A percentile compares a stretch with the other conserved stretches of the same genome.
phyloP scores from a whole-genome alignment of 2,329 filamentous ascomycete species.

The Alternaria tenuissima region DNA sequence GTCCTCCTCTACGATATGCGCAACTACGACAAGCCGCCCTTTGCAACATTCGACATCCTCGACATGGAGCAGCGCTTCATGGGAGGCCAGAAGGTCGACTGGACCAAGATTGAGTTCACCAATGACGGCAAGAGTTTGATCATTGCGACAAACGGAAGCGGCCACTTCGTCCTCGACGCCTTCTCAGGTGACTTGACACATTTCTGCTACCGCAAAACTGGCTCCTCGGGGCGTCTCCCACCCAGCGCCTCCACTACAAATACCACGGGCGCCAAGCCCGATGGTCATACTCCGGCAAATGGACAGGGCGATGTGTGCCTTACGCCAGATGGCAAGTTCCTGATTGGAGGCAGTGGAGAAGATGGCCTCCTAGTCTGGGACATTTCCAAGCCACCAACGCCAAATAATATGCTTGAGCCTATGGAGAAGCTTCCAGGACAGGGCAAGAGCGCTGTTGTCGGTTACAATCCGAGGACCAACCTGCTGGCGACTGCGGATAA shows the following conservation, averaged over 20 bases:
- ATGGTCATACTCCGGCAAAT: conserved; percentile 44
- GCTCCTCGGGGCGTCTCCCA: conserved; percentile 56
- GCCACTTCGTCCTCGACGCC: conserved; percentile 92
- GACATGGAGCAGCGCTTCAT: conserved; percentile 64
- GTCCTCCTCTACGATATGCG: conserved; percentile 91
- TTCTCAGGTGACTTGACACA: conserved; percentile 84
- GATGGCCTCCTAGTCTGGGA: conserved; percentile 89
- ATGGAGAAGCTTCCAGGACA: conserved; percentile 69
- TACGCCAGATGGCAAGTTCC: conserved; percentile 85
- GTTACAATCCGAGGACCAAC: conserved; percentile 91
- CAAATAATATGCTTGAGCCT: conserved; percentile 69
- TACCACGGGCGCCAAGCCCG: conserved; percentile 62
- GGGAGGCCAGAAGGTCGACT: conserved; percentile 66
- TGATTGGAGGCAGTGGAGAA: conserved; percentile 78
- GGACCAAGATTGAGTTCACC: conserved; percentile 93
- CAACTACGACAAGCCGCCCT: conserved; percentile 92
- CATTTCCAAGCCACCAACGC: conserved; percentile 60
- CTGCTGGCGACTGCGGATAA: conserved; percentile 89
- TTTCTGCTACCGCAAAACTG: conserved; percentile 65
- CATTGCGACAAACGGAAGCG: conserved; percentile 80
- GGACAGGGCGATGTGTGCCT: conserved; percentile 83
- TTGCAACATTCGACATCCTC: conserved; percentile 82
- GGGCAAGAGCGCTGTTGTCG: conserved; percentile 74
- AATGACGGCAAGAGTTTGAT: conserved; percentile 93
- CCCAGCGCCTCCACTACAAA: conserved; percentile 56